phyloP scores from a whole-genome alignment of 2,329 filamentous ascomycete species.

The Pseudogymnoascus sp. region DNA sequence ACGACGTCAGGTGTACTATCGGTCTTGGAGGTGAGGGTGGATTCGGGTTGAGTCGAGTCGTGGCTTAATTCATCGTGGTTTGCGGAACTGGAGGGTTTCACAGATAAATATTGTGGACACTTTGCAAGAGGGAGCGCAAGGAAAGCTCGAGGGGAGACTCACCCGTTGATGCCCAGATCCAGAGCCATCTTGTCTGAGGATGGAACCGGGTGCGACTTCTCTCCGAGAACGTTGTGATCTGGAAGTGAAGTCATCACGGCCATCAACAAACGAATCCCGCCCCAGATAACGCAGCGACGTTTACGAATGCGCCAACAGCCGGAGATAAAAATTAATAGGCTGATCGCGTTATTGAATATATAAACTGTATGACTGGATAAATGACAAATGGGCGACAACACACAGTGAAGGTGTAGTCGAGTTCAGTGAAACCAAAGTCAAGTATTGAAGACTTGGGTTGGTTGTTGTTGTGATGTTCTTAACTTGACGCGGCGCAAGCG shows the following conservation, averaged over 20 bases:
- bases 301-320: constrained; percentile 31
- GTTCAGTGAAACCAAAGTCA: background rate
- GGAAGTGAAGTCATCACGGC: constrained; percentile 47
- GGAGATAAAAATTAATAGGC: background rate
- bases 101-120: constrained; percentile 28
- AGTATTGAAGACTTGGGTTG: constrained; percentile 10
- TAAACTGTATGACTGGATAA: background rate
- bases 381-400: constrained; percentile 5
- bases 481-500: constrained; percentile 3
- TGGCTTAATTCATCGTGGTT: constrained; percentile 24
- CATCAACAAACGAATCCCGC: constrained; percentile 33
- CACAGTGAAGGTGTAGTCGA: background rate
- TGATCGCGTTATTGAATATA: background rate
- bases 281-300: background rate
- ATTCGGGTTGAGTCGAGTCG: constrained; percentile 20
- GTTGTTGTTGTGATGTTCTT: constrained; percentile 7
- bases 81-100: constrained; percentile 26
- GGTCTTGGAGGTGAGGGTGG: constrained; percentile 14
- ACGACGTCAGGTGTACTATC: background rate
- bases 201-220: constrained; percentile 43
- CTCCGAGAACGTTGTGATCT: constrained; percentile 33
- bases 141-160: constrained; percentile 36
- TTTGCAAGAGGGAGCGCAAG: constrained; percentile 19
- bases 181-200: constrained; percentile 45
- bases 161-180: constrained; percentile 51